Percentiles rank a stretch among this genome's conserved stretches.
phyloP scores from a whole-genome alignment of 176 grass and related monocot genomes.

The Avena atlantica region DNA sequence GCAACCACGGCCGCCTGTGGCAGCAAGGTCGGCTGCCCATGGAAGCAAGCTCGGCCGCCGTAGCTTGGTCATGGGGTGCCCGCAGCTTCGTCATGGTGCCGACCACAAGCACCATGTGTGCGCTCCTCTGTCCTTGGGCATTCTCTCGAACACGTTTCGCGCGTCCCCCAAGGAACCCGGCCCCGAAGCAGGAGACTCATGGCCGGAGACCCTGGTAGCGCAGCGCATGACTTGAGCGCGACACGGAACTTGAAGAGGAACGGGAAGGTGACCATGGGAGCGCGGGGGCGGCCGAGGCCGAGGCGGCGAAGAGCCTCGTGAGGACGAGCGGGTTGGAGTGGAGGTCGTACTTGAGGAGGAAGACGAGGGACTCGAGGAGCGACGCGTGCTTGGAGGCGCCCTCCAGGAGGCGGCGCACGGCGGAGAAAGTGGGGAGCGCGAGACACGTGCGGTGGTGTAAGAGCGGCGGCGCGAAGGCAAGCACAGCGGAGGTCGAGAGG shows the following conservation, averaged over 20 bases:
- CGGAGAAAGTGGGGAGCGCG: neutral
- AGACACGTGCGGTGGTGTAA: constrained; percentile 10
- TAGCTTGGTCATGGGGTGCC: too few relatives aligned
- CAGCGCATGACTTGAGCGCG: constrained; percentile 48
- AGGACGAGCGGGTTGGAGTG: constrained; percentile 57
- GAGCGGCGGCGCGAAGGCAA: neutral
- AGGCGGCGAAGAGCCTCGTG: constrained; percentile 51
- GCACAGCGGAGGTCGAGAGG: neutral
- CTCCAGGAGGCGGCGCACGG: constrained; percentile 52
- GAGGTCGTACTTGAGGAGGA: constrained; percentile 56
- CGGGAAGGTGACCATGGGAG: constrained; percentile 61
- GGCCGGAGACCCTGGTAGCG: constrained; percentile 4
- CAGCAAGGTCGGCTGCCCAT: too few relatives aligned
- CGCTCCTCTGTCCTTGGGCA: constrained; percentile 28
- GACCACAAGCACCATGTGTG: too few relatives aligned
- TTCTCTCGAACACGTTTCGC: constrained; percentile 69
- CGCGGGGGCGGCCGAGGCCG: constrained; percentile 45
- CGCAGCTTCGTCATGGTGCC: too few relatives aligned
- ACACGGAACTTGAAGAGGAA: constrained; percentile 29
- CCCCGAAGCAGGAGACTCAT: constrained; percentile 35
- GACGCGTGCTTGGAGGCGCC: constrained; percentile 5
- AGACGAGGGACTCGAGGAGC: constrained; percentile 46
- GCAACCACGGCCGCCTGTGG: too few relatives aligned
- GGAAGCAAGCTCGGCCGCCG: too few relatives aligned
- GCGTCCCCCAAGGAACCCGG: constrained; percentile 48